Percentiles rank a stretch among this genome's conserved stretches.
phyloP scores from a whole-genome alignment of 2,329 filamentous ascomycete species.

The Cryphonectria nitschkei region DNA sequence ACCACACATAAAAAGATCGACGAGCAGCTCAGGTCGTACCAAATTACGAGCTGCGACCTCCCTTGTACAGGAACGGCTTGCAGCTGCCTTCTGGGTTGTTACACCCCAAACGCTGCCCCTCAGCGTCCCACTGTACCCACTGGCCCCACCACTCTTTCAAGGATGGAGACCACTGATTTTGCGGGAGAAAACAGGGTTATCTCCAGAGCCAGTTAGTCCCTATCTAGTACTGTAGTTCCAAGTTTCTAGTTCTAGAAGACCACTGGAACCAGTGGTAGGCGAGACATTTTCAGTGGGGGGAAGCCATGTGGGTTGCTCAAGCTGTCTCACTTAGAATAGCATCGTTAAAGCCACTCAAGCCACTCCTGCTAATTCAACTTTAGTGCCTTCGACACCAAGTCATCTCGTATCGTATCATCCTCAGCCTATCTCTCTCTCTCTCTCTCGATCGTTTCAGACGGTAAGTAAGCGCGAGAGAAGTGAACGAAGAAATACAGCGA shows the following conservation, averaged over 20 bases:
- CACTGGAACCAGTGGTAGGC: neutral
- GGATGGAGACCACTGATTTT: neutral
- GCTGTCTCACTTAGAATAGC: constrained; percentile 23
- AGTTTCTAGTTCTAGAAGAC: neutral
- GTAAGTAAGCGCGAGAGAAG: no score
- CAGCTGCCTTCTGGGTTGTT: neutral
- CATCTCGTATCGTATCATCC: neutral
- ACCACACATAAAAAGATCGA: neutral
- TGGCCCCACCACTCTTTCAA: neutral
- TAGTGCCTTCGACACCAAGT: neutral
- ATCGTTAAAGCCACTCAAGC: neutral
- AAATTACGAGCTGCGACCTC: constrained; percentile 18
- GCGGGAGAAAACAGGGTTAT: neutral
- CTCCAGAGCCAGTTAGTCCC: neutral
- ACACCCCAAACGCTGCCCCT: constrained; percentile 7
- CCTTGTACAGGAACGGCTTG: constrained; percentile 7
- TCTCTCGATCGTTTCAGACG: no score
- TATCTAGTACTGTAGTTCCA: neutral
- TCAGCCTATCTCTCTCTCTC: no score
- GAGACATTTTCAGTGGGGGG: neutral
- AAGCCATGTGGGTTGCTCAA: neutral
- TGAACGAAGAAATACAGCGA: no score
- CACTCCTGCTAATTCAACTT: neutral
- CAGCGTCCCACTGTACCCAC: neutral
- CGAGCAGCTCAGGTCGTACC: neutral